phyloP scores from a whole-genome alignment of 2,329 filamentous ascomycete genomes.

The Thelonectria olida region DNA sequence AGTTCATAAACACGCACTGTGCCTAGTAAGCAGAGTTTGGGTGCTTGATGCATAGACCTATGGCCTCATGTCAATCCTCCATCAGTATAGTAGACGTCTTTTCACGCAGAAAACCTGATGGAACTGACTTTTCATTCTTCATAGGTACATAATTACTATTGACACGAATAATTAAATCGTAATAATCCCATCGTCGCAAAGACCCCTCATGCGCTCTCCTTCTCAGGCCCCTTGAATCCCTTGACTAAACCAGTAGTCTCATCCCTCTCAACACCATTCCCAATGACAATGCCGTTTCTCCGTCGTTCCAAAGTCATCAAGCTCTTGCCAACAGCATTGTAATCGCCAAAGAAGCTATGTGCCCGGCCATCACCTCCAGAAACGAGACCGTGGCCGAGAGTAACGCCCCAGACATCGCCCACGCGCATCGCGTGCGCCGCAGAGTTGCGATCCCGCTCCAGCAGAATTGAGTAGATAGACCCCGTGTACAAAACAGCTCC shows the following conservation, averaged over 20 bases:
- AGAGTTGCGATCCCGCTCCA: slow-evolving; percentile 55
- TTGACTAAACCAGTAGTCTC: slow-evolving; percentile 49
- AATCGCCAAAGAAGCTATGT: slow-evolving; percentile 65
- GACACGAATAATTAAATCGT: not conserved
- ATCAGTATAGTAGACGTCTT: too few relatives aligned
- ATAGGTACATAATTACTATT: not conserved
- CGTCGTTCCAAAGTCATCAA: slow-evolving; percentile 48
- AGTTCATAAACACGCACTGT: too few relatives aligned
- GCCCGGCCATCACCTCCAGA: slow-evolving; percentile 49
- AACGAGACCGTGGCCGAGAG: slow-evolving; percentile 65
- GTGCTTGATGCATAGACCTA: too few relatives aligned
- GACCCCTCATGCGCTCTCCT: not conserved
- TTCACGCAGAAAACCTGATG: too few relatives aligned
- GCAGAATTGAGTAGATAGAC: slow-evolving; percentile 64
- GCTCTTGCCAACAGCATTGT: slow-evolving; percentile 51
- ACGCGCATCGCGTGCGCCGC: slow-evolving; percentile 62
- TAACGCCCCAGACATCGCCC: slow-evolving; percentile 61
- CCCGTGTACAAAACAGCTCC: slow-evolving; percentile 56
- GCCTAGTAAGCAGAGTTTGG: too few relatives aligned
- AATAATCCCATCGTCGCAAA: not conserved
- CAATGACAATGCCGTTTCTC: slow-evolving; percentile 53
- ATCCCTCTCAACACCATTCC: slow-evolving; percentile 53
- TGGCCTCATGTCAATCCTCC: too few relatives aligned
- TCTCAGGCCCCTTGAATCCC: slow-evolving; percentile 30
- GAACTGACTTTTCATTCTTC: not conserved